Conservation (phyloP, 2,329 filamentous ascomycete genomes). For the Penicillium rolfsii region DNA sequence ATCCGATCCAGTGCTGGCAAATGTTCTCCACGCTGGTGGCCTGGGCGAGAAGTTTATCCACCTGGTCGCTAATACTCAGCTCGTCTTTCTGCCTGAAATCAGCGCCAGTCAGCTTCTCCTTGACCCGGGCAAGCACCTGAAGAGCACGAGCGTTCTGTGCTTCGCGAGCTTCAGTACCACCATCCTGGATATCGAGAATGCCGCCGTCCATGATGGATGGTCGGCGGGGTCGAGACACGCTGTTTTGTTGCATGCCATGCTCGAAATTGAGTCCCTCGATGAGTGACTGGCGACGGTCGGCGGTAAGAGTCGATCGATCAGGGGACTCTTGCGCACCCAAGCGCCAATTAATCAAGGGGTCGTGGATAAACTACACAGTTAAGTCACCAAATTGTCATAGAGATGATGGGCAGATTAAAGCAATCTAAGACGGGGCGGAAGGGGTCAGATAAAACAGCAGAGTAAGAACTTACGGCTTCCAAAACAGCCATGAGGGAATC, state of each 20-base stretch:
- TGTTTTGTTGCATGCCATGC: slow-evolving; percentile 63
- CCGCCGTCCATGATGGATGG: slow-evolving; percentile 69
- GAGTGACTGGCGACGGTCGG: slow-evolving; percentile 63
- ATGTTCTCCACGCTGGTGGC: slow-evolving; percentile 96
- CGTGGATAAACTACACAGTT: slow-evolving; percentile 82
- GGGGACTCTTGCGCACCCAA: slow-evolving; percentile 68
- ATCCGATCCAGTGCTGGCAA: slow-evolving; percentile 98
- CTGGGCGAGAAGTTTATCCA: slow-evolving; percentile 91
- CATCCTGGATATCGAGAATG: slow-evolving; percentile 49
- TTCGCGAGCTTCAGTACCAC: slow-evolving; percentile 60
- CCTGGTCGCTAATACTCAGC: slow-evolving; percentile 81
- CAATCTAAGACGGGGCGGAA: background rate
- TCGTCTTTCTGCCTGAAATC: slow-evolving; percentile 90
- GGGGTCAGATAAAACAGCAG: slow-evolving; percentile 32
- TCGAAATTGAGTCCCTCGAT: slow-evolving; percentile 55
- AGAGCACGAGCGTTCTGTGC: slow-evolving; percentile 91
- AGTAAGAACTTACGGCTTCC: slow-evolving; percentile 73
- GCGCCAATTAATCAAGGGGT: slow-evolving; percentile 97
- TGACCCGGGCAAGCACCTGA: slow-evolving; percentile 87
- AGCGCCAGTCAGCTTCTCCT: slow-evolving; percentile 90
- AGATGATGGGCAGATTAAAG: background rate
- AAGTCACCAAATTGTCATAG: slow-evolving; percentile 11
- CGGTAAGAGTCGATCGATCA: slow-evolving; percentile 61
- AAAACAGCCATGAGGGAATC: slow-evolving; percentile 98
- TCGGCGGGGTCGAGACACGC: slow-evolving; percentile 67